Base-by-base conservation (phyloP, 2,329 filamentous ascomycete genomes). In the Hypoxylon sp. region DNA sequence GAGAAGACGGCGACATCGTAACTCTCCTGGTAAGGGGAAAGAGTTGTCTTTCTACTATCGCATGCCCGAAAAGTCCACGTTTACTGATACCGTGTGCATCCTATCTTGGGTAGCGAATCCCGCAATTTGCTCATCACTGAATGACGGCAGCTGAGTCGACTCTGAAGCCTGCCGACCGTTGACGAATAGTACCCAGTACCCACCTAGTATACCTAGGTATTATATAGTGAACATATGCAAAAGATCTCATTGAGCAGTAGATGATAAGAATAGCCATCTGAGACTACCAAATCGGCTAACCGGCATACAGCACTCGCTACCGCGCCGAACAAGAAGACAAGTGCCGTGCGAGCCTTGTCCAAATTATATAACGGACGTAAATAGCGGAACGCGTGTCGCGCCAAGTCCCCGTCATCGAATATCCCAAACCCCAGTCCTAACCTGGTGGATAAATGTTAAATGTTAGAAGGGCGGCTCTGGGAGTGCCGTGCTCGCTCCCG, bases 401-500 rank as follows among this genome's bases (percentile, higher is more conserved):
- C 51, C 61, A 64, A 58, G 56, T 62, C 55, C 45, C 51, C 53
- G 23, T 55, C 14, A 14, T 45, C 41, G 34, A 56, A 64, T 57
- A 63, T 67, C 55, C 46, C 36, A 13, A 32, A 56, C 60, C 65
- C 65, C 56, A 38, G 60, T 68, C 43, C 60, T 53, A 63, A 65
- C 66, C 23, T 57, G 58, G 57, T 68, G 66, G 66, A 68, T 68
- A 68, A 68, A 68, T 68, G 57, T 59, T 19, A 21, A 60, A 28
- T 19, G n/a, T 36, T 38, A 34, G 36, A 25, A 21, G 25, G 17
- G 7, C 50, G 23, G 41, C 34, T 10, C 7, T 25, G 19, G 32
- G 61, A 30, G 23, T 62, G 65, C 58, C 65, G 58, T 56, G 36
- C 14, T 52, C 36, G 63, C 36, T 34, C 38, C 58, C 52, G 58